Evolutionary conservation across 208 protist species (phyloP), one percentile per base, ranked within the genome.

Genomic region (Trypanosoma brucei): DNA sequence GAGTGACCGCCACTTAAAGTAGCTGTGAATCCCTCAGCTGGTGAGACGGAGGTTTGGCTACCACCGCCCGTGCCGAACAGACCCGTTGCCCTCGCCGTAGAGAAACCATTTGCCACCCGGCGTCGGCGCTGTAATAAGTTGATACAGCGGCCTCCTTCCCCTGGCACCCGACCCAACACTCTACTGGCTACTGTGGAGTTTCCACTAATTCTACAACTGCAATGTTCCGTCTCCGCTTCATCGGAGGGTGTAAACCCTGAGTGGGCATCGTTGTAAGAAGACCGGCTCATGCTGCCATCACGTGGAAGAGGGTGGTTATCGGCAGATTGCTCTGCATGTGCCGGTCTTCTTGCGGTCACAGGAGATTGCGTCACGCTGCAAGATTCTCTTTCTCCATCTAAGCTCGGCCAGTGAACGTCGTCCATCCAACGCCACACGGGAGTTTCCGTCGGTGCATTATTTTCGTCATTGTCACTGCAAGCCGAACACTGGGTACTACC

Each of bases 231-330:
- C 42, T 46, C 42, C 11, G 42, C 42, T 46, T 46, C 42, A 11
- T 46, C 42, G 42, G 8, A 6, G 22, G 22, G 22, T 22, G 22
- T 22, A 22, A 22, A 22, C 22, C 22, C 22, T 22, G 22, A 22
- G 22, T 22, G 22, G 22, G 45, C 11, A 7, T 59, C 42, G 34
- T 44, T 33, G 45, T 6, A 49, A 8, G 45, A 44, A 8, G 37
- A 36, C 42, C 11, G 11, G 31, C 42, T 49, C 55, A 44, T 45
- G 30, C 30, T 22, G 6, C 22, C 55, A 34, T 54, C 50, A 33
- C 31, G 50, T 54, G 50, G 50, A 3, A 69, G 48, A 22, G 64
- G 64, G 56, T 69, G 54, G 34, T 36, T 33, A 39, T 58, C 54
- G 8, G 54, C 54, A 9, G 54, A 58, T 33, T n/a, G 35, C 54